A percentile compares a stretch with the other conserved stretches of the same genome.
phyloP scores from a whole-genome alignment of 2,329 filamentous ascomycete genomes.

The Metarhizium sp. region DNA sequence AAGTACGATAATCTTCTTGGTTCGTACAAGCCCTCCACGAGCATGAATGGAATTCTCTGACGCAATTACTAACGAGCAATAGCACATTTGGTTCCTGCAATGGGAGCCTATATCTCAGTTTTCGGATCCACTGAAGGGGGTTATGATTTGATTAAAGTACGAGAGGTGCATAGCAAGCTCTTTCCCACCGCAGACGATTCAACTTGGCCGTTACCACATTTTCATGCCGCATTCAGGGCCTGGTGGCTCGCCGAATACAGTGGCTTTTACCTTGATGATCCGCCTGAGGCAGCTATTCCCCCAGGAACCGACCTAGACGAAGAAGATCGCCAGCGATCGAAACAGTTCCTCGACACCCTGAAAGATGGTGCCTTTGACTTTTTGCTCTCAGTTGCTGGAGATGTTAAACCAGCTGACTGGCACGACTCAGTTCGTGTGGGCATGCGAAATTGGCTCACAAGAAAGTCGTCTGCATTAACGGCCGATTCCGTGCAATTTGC shows the following conservation, averaged over 20 bases:
- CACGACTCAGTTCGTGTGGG: conserved; percentile 78
- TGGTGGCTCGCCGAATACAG: conserved; percentile 95
- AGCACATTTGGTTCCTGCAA: conserved; percentile 74
- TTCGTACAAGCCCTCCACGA: conserved; percentile 17
- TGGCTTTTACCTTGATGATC: conserved; percentile 73
- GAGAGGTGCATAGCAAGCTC: conserved; percentile 60
- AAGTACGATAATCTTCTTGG: conserved; percentile 61
- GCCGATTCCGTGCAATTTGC: conserved; percentile 61
- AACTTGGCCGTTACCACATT: conserved; percentile 61
- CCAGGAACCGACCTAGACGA: conserved; percentile 53
- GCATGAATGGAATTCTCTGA: conserved; percentile 6
- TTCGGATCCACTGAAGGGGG: conserved; percentile 72
- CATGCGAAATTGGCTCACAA: conserved; percentile 72
- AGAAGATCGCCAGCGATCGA: conserved; percentile 63
- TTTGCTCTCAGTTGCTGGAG: conserved; percentile 73
- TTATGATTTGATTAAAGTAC: conserved; percentile 57
- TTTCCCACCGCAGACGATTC: conserved; percentile 57
- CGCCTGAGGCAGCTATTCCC: conserved; percentile 44
- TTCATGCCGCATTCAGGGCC: conserved; percentile 69
- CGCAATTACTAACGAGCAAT: background rate
- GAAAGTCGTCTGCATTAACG: conserved; percentile 63
- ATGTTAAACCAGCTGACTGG: conserved; percentile 74
- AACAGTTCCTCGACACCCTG: conserved; percentile 64
- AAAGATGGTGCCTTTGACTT: conserved; percentile 92
- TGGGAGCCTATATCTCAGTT: conserved; percentile 66